These are phyloP conservation scores for Pelargonium nanum DNA, from an alignment of 345 rosid genomes.

Conservation along the genomic window DNA sequence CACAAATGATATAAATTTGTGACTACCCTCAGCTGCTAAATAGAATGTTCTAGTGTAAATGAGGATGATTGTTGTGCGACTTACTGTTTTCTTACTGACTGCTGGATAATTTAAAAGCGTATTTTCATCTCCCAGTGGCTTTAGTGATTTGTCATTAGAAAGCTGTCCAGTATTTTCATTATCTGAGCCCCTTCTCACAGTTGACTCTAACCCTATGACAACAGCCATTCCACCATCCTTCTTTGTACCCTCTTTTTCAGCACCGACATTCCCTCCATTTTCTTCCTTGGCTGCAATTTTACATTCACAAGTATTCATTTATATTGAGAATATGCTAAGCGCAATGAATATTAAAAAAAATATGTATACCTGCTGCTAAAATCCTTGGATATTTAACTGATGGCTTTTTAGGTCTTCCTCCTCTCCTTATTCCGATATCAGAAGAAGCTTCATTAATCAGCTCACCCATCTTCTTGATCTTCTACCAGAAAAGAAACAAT, in stretches of 20 bases:
- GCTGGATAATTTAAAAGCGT: background rate
- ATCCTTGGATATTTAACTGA: background rate
- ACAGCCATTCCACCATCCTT: background rate
- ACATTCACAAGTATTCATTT: too few relatives aligned
- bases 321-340: background rate
- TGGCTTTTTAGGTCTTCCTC: background rate
- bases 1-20: too few relatives aligned
- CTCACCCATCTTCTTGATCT: background rate
- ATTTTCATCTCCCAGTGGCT: background rate
- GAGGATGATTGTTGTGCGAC: too few relatives aligned
- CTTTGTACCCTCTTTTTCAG: too few relatives aligned
- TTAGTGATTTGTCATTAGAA: background rate
- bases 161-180: background rate
- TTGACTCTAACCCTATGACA: background rate
- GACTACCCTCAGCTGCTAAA: too few relatives aligned
- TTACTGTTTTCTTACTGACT: background rate
- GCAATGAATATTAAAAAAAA: background rate
- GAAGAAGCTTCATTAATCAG: background rate
- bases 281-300: too few relatives aligned
- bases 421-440: background rate
- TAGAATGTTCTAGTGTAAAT: too few relatives aligned
- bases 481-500: background rate
- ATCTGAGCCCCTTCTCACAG: background rate
- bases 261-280: too few relatives aligned
- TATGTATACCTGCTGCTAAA: background rate